A percentile compares a stretch with the other conserved stretches of the same genome.
Evolutionary conservation across 257 asterid species (phyloP).

Genomic region (Thymus quinquecostatus): DNA sequence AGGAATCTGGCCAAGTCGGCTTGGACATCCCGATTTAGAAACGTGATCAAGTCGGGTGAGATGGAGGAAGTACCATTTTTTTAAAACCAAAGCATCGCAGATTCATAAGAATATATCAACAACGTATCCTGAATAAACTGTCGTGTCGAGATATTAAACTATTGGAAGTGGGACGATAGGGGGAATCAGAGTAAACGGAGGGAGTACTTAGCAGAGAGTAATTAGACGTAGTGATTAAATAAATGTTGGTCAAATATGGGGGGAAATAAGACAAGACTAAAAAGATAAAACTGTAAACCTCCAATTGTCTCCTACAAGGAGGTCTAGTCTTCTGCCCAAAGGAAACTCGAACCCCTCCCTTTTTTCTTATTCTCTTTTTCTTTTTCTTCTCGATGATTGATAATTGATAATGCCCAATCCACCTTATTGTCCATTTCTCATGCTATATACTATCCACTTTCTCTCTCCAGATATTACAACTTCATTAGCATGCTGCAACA

Average conservation of each 20-base stretch:
- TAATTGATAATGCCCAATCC: constrained; percentile 15
- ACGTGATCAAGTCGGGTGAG: no score
- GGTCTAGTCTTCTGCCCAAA: constrained; percentile 57
- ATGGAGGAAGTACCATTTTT: no score
- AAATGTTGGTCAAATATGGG: constrained; percentile 27
- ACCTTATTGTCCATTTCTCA: constrained; percentile 27
- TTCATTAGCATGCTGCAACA: constrained; percentile 11
- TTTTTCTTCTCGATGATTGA: constrained; percentile 35
- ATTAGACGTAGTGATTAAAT: no score
- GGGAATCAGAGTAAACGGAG: no score
- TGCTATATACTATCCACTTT: constrained; percentile 11
- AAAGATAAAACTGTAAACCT: constrained; percentile 48
- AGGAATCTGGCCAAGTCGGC: no score
- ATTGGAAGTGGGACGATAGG: no score
- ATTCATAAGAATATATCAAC: no score
- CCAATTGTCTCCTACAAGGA: constrained; percentile 64
- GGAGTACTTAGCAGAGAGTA: no score
- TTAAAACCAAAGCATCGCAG: no score
- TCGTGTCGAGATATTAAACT: no score
- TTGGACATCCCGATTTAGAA: no score
- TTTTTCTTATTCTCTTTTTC: constrained; percentile 42
- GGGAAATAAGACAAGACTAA: constrained; percentile 23
- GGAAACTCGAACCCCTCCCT: constrained; percentile 39
- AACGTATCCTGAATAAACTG: no score
- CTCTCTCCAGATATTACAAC: constrained; percentile 10